A percentile compares a stretch with the other conserved stretches of the same genome.
phyloP scores from a whole-genome alignment of 1,139 yeast genomes.

The Zhuliangozyma parablackwelliae region DNA sequence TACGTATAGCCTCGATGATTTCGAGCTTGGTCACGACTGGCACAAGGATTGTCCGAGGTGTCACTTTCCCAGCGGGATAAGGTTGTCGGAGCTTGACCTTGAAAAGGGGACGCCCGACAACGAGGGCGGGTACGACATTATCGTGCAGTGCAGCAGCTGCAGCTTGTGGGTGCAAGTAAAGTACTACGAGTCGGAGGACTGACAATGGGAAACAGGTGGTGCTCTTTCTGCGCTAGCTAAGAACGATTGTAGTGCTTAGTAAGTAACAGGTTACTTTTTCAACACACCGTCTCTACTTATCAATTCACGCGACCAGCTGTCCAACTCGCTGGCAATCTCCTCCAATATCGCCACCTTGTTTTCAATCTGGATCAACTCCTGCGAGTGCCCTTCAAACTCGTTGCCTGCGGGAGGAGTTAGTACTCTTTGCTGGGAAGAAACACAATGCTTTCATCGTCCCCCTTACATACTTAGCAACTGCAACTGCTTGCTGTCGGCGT shows the following conservation, averaged over 20 bases:
- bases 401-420: constrained; percentile 15
- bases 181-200: constrained; percentile 39
- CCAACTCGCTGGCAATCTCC: constrained; percentile 49
- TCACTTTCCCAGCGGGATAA: constrained; percentile 49
- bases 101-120: constrained; percentile 48
- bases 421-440: background rate
- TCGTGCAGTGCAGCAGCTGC: constrained; percentile 77
- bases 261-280: too few relatives aligned
- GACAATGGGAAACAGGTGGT: too few relatives aligned
- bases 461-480: constrained; percentile 27
- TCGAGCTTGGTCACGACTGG: constrained; percentile 40
- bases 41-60: constrained; percentile 71
- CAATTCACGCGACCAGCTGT: constrained; percentile 55
- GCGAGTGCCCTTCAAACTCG: constrained; percentile 26
- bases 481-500: constrained; percentile 28
- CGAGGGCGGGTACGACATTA: constrained; percentile 58
- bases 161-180: constrained; percentile 79
- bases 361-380: constrained; percentile 41
- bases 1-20: constrained; percentile 58
- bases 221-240: too few relatives aligned
- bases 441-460: background rate
- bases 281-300: constrained; percentile 10
- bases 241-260: too few relatives aligned
- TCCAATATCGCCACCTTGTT: constrained; percentile 42
- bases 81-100: constrained; percentile 57